phyloP scores from a whole-genome alignment of 495 filamentous ascomycete genomes.

The Oidiodendron maius region DNA sequence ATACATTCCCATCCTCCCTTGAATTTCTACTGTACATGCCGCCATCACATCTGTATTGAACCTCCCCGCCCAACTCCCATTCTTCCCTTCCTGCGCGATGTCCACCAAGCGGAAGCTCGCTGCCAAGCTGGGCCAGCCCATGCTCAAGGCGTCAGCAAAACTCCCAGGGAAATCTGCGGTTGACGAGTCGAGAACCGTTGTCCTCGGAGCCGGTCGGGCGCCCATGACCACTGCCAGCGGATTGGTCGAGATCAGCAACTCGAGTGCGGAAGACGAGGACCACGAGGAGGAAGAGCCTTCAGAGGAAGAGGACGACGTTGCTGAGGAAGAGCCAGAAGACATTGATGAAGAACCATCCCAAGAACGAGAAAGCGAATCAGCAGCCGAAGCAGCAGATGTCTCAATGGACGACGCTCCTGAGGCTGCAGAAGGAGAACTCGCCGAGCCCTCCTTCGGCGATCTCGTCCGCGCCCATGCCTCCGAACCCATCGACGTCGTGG shows the following conservation, averaged over 20 bases:
- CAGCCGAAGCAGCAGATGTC: constrained; percentile 26
- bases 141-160: constrained; percentile 54
- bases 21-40: neutral
- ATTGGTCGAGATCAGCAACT: constrained; percentile 39
- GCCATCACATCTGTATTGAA: neutral
- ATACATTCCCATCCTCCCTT: neutral
- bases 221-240: constrained; percentile 18
- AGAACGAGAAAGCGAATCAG: constrained; percentile 17
- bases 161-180: constrained; percentile 54
- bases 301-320: constrained; percentile 26
- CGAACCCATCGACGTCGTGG: constrained; percentile 72
- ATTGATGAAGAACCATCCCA: too few relatives aligned
- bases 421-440: constrained; percentile 38
- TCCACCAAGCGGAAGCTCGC: constrained; percentile 47
- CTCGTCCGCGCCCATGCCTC: constrained; percentile 63
- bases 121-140: constrained; percentile 39
- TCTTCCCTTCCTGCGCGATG: constrained; percentile 26
- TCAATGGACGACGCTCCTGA: constrained; percentile 34
- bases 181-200: constrained; percentile 68
- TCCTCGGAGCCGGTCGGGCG: constrained; percentile 35
- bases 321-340: constrained; percentile 30
- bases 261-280: constrained; percentile 46
- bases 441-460: constrained; percentile 82
- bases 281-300: constrained; percentile 34
- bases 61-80: neutral